phyloP scores from a whole-genome alignment of 2,329 filamentous ascomycete species.

The Cercospora zeina region DNA sequence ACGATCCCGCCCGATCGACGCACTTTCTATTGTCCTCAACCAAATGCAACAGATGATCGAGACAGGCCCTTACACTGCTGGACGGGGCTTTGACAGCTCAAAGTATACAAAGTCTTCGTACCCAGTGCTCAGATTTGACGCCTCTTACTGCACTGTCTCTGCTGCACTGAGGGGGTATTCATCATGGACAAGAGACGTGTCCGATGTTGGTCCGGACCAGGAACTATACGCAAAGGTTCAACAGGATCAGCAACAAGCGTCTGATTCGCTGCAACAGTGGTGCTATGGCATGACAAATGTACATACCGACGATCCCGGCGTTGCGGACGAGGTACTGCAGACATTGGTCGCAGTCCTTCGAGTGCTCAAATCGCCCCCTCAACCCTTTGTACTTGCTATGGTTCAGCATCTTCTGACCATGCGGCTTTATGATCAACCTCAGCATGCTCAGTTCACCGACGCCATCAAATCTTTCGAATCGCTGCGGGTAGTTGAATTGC shows the following conservation, averaged over 20 bases:
- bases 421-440: constrained; percentile 70
- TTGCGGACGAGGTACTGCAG: constrained; percentile 37
- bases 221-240: constrained; percentile 55
- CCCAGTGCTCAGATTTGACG: constrained; percentile 77
- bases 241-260: constrained; percentile 58
- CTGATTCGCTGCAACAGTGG: constrained; percentile 58
- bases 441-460: constrained; percentile 75
- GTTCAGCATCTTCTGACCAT: constrained; percentile 88
- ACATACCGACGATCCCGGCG: constrained; percentile 60
- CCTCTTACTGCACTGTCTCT: constrained; percentile 86
- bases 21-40: constrained; percentile 80
- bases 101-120: constrained; percentile 65
- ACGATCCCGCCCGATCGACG: constrained; percentile 76
- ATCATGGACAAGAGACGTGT: constrained; percentile 64
- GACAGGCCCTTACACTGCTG: constrained; percentile 68
- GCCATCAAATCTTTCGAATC: constrained; percentile 85
- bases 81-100: constrained; percentile 60
- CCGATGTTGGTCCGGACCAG: constrained; percentile 44
- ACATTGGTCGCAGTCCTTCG: constrained; percentile 37
- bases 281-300: constrained; percentile 69
- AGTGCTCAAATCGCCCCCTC: constrained; percentile 32
- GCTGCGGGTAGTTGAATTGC: constrained; percentile 81
- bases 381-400: constrained; percentile 76
- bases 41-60: constrained; percentile 73
- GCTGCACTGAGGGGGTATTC: constrained; percentile 84